Conservation (phyloP, 352 stramenopile genomes). For the Phytophthora ramorum region DNA sequence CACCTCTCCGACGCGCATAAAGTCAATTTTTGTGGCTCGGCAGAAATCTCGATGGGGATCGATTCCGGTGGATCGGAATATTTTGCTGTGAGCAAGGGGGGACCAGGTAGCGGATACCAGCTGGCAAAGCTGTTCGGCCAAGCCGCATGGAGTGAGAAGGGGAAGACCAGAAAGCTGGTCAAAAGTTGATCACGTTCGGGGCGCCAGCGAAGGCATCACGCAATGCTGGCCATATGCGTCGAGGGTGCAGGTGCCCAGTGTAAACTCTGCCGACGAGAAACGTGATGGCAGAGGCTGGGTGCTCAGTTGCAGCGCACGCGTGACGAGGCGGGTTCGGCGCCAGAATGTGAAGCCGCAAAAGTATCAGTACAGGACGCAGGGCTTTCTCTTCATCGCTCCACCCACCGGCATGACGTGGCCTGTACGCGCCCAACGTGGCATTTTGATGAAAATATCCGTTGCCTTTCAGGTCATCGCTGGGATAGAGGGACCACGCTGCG, state of each 20-base stretch:
- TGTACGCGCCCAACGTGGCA: background rate
- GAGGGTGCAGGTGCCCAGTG: conserved; percentile 5
- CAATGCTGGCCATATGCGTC: background rate
- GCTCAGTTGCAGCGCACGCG: background rate
- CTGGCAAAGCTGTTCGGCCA: background rate
- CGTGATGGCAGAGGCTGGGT: conserved; percentile 6
- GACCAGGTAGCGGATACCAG: conserved; percentile 1
- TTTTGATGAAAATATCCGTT: conserved; percentile 21
- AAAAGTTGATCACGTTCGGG: conserved; percentile 23
- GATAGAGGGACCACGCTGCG: conserved; percentile 15
- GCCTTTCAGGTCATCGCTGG: conserved; percentile 23
- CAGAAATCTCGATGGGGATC: background rate
- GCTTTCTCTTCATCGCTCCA: background rate
- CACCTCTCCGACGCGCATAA: background rate
- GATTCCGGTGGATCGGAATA: conserved; percentile 20
- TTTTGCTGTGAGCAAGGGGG: conserved; percentile 20
- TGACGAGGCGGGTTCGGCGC: conserved; percentile 12
- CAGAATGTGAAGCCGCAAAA: background rate
- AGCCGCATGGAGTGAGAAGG: conserved; percentile 19
- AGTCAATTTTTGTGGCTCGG: conserved; percentile 11
- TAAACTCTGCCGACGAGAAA: background rate
- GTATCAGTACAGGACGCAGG: background rate
- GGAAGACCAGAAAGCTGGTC: conserved; percentile 15
- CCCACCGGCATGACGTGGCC: background rate
- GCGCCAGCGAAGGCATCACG: conserved; percentile 1